A percentile compares a stretch with the other conserved stretches of the same genome.
phyloP scores from a whole-genome alignment of 768 basidiomycete genomes.

The Boletus fagicola region DNA sequence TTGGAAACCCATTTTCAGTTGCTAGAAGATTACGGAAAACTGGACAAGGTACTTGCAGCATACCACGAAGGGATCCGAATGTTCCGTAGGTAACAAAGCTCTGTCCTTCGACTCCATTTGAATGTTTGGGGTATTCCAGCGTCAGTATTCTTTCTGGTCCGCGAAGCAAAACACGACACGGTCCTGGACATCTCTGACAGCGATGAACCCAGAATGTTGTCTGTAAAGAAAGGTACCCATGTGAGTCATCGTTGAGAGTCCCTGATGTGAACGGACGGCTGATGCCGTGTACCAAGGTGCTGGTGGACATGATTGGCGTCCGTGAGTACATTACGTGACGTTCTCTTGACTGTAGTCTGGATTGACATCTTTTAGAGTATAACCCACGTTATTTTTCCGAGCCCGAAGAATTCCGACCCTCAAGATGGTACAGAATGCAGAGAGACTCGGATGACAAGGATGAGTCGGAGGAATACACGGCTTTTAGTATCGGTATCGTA shows the following conservation, averaged over 20 bases:
- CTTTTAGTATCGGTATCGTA: constrained; percentile 24
- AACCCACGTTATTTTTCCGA: constrained; percentile 37
- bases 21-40: constrained; percentile 26
- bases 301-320: constrained; percentile 33
- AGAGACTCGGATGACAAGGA: constrained; percentile 5
- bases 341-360: background rate
- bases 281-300: constrained; percentile 12
- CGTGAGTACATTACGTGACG: constrained; percentile 16
- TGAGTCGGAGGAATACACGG: constrained; percentile 22
- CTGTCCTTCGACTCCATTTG: background rate
- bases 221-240: constrained; percentile 23
- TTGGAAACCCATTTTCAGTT: constrained; percentile 3
- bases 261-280: background rate
- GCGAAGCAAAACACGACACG: constrained; percentile 31
- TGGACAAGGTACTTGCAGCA: constrained; percentile 30
- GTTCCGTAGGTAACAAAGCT: constrained; percentile 27
- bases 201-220: constrained; percentile 16
- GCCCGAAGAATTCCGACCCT: constrained; percentile 36
- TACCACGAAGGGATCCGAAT: constrained; percentile 35
- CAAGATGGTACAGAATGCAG: constrained; percentile 37
- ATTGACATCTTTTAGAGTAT: constrained; percentile 32
- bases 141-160: constrained; percentile 29
- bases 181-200: constrained; percentile 19
- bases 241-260: constrained; percentile 6
- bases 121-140: constrained; percentile 17